These are phyloP conservation scores for Trypanosoma scelopori DNA, from an alignment of 208 protist genomes.

Conservation along the genomic window DNA sequence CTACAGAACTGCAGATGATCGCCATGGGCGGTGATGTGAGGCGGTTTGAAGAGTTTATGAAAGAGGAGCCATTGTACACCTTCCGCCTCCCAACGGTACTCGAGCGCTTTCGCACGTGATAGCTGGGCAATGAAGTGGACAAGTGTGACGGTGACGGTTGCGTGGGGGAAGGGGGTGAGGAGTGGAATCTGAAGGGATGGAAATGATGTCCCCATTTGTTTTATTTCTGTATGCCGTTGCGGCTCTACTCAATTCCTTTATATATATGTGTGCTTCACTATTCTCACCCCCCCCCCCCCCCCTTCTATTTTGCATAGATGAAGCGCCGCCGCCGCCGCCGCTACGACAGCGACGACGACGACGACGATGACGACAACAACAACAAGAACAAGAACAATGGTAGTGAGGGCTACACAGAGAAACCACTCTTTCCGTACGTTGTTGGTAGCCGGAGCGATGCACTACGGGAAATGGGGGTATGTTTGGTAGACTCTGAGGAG, in stretches of 20 bases:
- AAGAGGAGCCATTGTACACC: conserved; percentile 56
- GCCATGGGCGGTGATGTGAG: neutral
- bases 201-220: neutral
- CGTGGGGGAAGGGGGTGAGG: neutral
- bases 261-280: conserved; percentile 3
- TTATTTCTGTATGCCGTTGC: neutral
- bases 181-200: neutral
- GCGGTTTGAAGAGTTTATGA: conserved; percentile 76
- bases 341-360: conserved; percentile 72
- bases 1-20: neutral
- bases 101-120: neutral
- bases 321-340: conserved; percentile 71
- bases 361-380: conserved; percentile 24
- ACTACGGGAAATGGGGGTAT: conserved; percentile 38
- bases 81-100: conserved; percentile 33
- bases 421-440: conserved; percentile 41
- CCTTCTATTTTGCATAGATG: conserved; percentile 32
- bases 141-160: neutral
- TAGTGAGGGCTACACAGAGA: neutral
- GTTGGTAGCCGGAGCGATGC: conserved; percentile 24
- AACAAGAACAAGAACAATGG: conserved; percentile 56
- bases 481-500: conserved; percentile 18
- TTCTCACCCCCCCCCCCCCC: neutral
- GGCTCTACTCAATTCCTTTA: conserved; percentile 8
- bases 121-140: neutral